Evolutionary conservation across 352 stramenopile genomes (phyloP).

Genomic region (Globisporangium paddicum): DNA sequence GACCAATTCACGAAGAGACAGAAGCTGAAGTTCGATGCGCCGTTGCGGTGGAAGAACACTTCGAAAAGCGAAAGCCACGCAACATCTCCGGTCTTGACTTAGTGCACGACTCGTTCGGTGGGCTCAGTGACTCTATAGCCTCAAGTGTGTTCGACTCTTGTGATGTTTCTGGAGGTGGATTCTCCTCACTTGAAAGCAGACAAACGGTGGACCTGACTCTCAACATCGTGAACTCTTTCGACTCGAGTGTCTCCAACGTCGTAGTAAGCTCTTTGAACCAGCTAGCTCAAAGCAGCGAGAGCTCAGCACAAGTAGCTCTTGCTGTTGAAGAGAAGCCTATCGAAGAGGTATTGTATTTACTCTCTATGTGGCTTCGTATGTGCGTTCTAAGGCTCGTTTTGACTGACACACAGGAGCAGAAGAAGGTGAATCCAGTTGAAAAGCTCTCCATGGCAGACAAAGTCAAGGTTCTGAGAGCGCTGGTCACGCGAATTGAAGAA

Average conservation of each 20-base stretch:
- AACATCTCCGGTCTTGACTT: neutral
- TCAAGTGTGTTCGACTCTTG: neutral
- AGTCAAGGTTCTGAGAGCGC: constrained; percentile 44
- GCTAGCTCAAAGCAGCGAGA: neutral
- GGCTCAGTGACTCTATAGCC: constrained; percentile 1
- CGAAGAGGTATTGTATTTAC: constrained; percentile 1
- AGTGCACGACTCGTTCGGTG: constrained; percentile 1
- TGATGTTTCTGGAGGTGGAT: neutral
- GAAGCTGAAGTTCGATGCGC: neutral
- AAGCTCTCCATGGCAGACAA: constrained; percentile 46
- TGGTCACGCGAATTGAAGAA: constrained; percentile 62
- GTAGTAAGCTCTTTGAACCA: constrained; percentile 12
- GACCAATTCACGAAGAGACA: neutral
- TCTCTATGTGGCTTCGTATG: neutral
- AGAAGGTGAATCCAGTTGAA: constrained; percentile 19
- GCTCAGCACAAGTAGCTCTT: neutral
- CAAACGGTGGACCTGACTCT: constrained; percentile 17
- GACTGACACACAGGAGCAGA: neutral
- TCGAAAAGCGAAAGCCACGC: neutral
- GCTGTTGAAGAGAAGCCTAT: neutral
- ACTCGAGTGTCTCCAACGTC: constrained; percentile 20
- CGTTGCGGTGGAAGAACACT: neutral
- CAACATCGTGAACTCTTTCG: constrained; percentile 22
- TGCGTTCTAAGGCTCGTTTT: neutral
- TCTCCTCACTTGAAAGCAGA: neutral